A percentile compares a stretch with the other conserved stretches of the same genome.
These are phyloP conservation scores for Fusarium cyanostomum DNA, from an alignment of 2,329 filamentous ascomycete genomes.

Conservation along the genomic window DNA sequence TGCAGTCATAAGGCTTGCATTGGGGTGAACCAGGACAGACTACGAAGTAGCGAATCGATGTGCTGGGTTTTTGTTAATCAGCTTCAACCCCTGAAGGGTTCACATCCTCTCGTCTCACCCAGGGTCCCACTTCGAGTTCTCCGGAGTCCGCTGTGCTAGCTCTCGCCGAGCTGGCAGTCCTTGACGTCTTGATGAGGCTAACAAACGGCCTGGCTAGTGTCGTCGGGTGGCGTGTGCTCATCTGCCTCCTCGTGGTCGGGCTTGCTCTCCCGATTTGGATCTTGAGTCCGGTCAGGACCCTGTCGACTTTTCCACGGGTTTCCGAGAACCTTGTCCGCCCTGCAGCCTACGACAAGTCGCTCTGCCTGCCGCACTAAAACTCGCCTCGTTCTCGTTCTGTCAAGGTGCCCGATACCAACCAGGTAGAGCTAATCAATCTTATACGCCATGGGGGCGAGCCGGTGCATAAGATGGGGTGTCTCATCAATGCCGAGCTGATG, in stretches of 20 bases:
- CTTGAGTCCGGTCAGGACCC: constrained; percentile 29
- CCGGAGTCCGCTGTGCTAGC: constrained; percentile 14
- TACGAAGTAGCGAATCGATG: constrained; percentile 3
- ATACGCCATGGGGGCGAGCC: constrained; percentile 12
- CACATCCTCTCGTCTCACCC: constrained; percentile 4
- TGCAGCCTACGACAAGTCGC: constrained; percentile 25
- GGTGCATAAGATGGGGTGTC: constrained; percentile 16
- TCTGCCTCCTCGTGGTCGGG: constrained; percentile 30
- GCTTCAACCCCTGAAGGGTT: constrained; percentile 11
- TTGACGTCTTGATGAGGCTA: constrained; percentile 30
- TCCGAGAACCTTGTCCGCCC: constrained; percentile 26
- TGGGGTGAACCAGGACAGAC: background rate
- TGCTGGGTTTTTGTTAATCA: constrained; percentile 20
- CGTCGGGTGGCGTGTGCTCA: constrained; percentile 36
- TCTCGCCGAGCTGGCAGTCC: constrained; percentile 5
- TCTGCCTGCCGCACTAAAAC: constrained; percentile 27
- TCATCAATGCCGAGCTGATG: constrained; percentile 18
- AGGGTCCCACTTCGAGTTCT: background rate
- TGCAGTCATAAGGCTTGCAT: constrained; percentile 31
- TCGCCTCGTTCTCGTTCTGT: constrained; percentile 31
- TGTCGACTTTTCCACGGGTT: constrained; percentile 27
- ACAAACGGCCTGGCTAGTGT: constrained; percentile 29
- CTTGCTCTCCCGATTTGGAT: constrained; percentile 36
- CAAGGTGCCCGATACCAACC: constrained; percentile 6
- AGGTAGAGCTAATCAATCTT: constrained; percentile 34